Base-by-base conservation (phyloP, 2,329 filamentous ascomycete species). In the Fusarium hostae region DNA sequence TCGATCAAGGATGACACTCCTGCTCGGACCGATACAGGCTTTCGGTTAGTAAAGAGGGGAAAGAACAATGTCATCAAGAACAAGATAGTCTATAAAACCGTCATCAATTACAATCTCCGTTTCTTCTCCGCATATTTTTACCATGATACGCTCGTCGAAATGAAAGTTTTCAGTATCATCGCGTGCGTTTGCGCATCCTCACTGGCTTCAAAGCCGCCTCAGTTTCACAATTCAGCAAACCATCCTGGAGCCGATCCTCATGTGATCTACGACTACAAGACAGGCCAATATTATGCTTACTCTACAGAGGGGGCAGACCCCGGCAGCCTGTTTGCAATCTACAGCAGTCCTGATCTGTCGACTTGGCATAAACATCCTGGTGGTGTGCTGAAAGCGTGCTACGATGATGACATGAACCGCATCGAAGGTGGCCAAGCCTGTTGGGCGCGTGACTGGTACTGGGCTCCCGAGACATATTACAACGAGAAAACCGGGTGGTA, bases 401-500 rank as follows among this genome's bases (percentile, higher is more conserved):
- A 76, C 50, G 78, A 79, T 65, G 75, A 59, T 39, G 47, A 72
- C n/a, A 76, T 75, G 75, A 77, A 78, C 24, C 67, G 30, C 28
- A 28, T 81, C 13, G 48, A 76, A 12, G 79, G 74, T 6, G 79
- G 79, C 2, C 79, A 81, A 58, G 79, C 76, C 5, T 81, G 79
- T 43, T 81, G 79, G 79, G 79, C 79, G 18, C 73, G 77, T 10
- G 79, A 81, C 52, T 81, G 79, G 79, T 71, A 70, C n/a, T 81
- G 79, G 79, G 79, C 79, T 10, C 79, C 79, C 3, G 79, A 81
- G 73, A 79, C 76, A 8, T 81, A 81, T 58, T 74, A 80, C 71
- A 81, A 81, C 41, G 75, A 78, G 26, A 72, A 75, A 66, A 81
- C 79, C 6, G 79, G 78, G 13, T 81, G 79, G 79, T 81, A 81